These are phyloP conservation scores for Colletotrichum salicis DNA, from an alignment of 2,329 filamentous ascomycete species.

Conservation along the genomic window DNA sequence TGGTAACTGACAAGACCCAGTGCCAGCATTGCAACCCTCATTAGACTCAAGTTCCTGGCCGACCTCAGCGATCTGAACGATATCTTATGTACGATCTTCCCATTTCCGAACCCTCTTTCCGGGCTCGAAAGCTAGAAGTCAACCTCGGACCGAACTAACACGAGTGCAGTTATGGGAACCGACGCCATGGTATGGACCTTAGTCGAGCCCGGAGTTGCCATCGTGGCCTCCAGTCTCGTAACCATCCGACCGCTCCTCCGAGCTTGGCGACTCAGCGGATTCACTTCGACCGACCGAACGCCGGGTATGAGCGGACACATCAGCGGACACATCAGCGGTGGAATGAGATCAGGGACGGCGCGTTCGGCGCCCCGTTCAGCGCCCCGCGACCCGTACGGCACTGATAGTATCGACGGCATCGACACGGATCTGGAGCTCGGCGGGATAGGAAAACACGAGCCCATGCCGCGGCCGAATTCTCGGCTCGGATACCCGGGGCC, in stretches of 20 bases:
- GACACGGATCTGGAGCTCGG: slow-evolving; percentile 48
- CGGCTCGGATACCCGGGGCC: neutral
- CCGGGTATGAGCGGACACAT: slow-evolving; percentile 40
- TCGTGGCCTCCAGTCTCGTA: slow-evolving; percentile 63
- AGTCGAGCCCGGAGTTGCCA: slow-evolving; percentile 66
- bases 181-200: slow-evolving; percentile 67
- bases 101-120: no score
- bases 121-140: neutral
- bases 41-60: slow-evolving; percentile 60
- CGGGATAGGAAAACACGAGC: slow-evolving; percentile 6
- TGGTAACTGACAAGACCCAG: slow-evolving; percentile 41
- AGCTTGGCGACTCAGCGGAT: slow-evolving; percentile 57
- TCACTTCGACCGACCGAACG: slow-evolving; percentile 53
- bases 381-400: slow-evolving; percentile 47
- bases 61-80: slow-evolving; percentile 57
- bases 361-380: slow-evolving; percentile 35
- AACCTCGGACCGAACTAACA: neutral
- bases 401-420: slow-evolving; percentile 53
- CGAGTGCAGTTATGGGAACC: slow-evolving; percentile 55
- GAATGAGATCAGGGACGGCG: slow-evolving; percentile 44
- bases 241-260: slow-evolving; percentile 66
- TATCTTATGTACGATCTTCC: slow-evolving; percentile 56
- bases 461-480: neutral
- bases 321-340: slow-evolving; percentile 37
- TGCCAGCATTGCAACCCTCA: slow-evolving; percentile 64